Percentiles rank a stretch among this genome's conserved stretches.
Evolutionary conservation across 2,329 filamentous ascomycete genomes (phyloP).

Genomic region (Pseudocercospora vitis): DNA sequence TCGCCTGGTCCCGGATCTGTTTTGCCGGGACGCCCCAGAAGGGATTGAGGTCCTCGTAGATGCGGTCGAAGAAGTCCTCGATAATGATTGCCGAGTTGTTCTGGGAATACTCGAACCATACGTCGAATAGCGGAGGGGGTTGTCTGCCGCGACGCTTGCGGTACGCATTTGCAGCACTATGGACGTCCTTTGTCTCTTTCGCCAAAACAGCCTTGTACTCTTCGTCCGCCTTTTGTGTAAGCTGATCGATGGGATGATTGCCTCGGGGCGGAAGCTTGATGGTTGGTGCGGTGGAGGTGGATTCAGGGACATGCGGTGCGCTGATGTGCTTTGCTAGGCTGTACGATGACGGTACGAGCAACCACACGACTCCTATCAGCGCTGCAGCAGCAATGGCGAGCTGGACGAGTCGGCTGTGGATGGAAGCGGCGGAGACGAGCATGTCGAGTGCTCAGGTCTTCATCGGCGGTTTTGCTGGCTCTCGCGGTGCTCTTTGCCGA

Average conservation of each 20-base stretch:
- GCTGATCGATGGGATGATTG: conserved; percentile 43
- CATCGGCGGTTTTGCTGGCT: not conserved
- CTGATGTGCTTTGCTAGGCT: conserved; percentile 22
- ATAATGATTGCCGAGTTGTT: conserved; percentile 46
- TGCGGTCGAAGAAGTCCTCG: conserved; percentile 54
- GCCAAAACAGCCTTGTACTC: conserved; percentile 36
- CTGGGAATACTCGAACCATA: conserved; percentile 50
- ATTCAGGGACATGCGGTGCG: conserved; percentile 17
- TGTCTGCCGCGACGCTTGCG: conserved; percentile 48
- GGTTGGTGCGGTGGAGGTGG: conserved; percentile 10
- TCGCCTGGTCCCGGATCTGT: conserved; percentile 45
- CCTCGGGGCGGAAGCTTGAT: conserved; percentile 22
- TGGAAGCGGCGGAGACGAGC: conserved; percentile 32
- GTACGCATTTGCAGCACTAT: conserved; percentile 45
- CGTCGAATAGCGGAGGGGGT: conserved; percentile 52
- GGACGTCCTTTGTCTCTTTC: conserved; percentile 41
- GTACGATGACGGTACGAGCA: conserved; percentile 26
- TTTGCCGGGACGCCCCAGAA: conserved; percentile 50
- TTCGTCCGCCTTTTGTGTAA: conserved; percentile 40
- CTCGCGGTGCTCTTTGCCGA: conserved; percentile 2
- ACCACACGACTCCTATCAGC: conserved; percentile 28
- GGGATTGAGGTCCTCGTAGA: conserved; percentile 51
- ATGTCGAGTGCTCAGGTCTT: conserved; percentile 10
- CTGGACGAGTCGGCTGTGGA: conserved; percentile 37
- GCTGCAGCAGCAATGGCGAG: conserved; percentile 29